Percentiles rank a stretch among this genome's conserved stretches.
phyloP scores from a whole-genome alignment of 192 early-diverging fungal species.

The Backusella westeae region DNA sequence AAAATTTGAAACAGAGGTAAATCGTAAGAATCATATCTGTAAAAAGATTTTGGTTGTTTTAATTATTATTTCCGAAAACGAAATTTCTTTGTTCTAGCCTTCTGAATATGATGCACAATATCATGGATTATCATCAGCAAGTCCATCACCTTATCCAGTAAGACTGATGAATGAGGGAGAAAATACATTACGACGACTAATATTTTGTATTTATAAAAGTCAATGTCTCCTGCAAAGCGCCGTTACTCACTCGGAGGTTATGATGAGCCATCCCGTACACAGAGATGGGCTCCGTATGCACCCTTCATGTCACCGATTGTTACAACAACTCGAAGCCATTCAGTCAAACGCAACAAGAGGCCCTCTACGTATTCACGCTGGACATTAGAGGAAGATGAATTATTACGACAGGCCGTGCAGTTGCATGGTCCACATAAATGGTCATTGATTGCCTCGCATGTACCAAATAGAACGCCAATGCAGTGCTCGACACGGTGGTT shows the following conservation, averaged over 20 bases:
- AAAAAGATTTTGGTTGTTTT: background rate
- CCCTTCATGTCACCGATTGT: slow-evolving; percentile 15
- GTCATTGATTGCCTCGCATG: slow-evolving; percentile 47
- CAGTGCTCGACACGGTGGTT: slow-evolving; percentile 52
- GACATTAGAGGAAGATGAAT: slow-evolving; percentile 46
- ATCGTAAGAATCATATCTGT: background rate
- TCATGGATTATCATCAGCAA: background rate
- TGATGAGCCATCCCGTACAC: background rate
- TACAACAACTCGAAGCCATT: slow-evolving; percentile 13
- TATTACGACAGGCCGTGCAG: slow-evolving; percentile 38
- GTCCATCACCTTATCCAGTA: slow-evolving; percentile 10
- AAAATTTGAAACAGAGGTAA: slow-evolving; percentile 1
- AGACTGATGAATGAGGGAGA: background rate
- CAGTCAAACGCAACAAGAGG: slow-evolving; percentile 34
- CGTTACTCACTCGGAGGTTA: slow-evolving; percentile 13
- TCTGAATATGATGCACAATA: background rate
- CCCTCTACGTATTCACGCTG: slow-evolving; percentile 44
- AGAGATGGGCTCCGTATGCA: slow-evolving; percentile 10
- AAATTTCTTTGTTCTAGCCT: background rate
- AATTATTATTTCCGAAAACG: background rate
- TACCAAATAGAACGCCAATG: slow-evolving; percentile 51
- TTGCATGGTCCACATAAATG: slow-evolving; percentile 48
- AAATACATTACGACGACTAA: background rate
- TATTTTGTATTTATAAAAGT: background rate
- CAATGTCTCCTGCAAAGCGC: slow-evolving; percentile 8